A percentile compares a stretch with the other conserved stretches of the same genome.
These are phyloP conservation scores for Xylona heveae DNA, from an alignment of 495 filamentous ascomycete species.

Conservation along the genomic window DNA sequence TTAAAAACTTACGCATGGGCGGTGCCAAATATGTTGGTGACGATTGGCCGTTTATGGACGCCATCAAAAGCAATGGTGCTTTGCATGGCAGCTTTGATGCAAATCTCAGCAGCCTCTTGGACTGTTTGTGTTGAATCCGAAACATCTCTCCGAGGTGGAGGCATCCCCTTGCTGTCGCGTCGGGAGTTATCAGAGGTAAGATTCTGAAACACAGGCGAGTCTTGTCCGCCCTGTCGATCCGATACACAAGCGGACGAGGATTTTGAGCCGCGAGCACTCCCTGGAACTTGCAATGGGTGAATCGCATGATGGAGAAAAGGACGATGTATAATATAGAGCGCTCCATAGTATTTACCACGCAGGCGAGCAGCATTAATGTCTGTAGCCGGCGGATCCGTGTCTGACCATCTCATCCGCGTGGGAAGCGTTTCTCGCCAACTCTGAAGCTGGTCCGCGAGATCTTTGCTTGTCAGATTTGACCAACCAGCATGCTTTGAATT, in stretches of 20 bases:
- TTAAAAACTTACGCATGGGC: conserved; percentile 70
- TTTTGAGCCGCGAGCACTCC: conserved; percentile 15
- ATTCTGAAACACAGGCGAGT: neutral
- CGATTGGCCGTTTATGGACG: conserved; percentile 40
- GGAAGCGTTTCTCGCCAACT: conserved; percentile 24
- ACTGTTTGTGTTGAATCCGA: conserved; percentile 26
- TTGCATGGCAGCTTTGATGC: conserved; percentile 53
- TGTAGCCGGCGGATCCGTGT: conserved; percentile 37
- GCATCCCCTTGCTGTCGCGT: conserved; percentile 3
- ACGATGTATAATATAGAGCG: conserved; percentile 71
- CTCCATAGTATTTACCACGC: conserved; percentile 87
- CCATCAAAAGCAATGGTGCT: conserved; percentile 79
- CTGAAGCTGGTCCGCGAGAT: conserved; percentile 20
- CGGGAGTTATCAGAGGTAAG: neutral
- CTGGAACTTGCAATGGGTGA: conserved; percentile 18
- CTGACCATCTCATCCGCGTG: conserved; percentile 36
- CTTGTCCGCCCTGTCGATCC: neutral
- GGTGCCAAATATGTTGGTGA: conserved; percentile 90
- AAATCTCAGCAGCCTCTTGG: conserved; percentile 21
- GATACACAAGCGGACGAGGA: conserved; percentile 4
- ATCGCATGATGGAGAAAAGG: conserved; percentile 51
- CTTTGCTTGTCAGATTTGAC: conserved; percentile 11
- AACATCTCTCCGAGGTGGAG: conserved; percentile 13
- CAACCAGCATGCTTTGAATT: conserved; percentile 5
- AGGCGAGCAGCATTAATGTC: conserved; percentile 74